Conservation (phyloP, 495 filamentous ascomycete species). For the Bryoglossum gracile region DNA sequence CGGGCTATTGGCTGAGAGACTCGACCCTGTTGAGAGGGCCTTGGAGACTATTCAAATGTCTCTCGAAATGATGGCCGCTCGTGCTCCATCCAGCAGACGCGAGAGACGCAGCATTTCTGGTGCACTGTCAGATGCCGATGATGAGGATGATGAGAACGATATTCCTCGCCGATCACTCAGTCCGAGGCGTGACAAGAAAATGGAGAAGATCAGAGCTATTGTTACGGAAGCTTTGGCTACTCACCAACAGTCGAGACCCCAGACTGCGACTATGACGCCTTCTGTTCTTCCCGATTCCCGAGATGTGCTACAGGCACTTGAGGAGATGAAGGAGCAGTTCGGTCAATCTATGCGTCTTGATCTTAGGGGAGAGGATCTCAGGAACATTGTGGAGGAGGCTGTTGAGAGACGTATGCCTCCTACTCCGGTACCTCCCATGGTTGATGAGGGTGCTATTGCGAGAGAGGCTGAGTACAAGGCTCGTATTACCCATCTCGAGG, state of each 20-base stretch:
- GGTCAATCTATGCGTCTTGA: slow-evolving; percentile 35
- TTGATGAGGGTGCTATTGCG: slow-evolving; percentile 30
- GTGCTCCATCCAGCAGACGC: slow-evolving; percentile 37
- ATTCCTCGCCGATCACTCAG: slow-evolving; percentile 54
- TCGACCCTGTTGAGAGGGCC: slow-evolving; percentile 73
- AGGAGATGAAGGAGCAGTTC: slow-evolving; percentile 48
- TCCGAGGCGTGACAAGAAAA: slow-evolving; percentile 62
- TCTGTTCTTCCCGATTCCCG: slow-evolving; percentile 36
- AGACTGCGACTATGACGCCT: slow-evolving; percentile 17
- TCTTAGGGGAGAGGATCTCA: slow-evolving; percentile 47
- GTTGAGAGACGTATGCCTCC: slow-evolving; percentile 42
- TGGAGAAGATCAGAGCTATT: slow-evolving; percentile 75
- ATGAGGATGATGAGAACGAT: slow-evolving; percentile 73
- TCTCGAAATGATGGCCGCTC: slow-evolving; percentile 40
- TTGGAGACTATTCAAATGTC: slow-evolving; percentile 66
- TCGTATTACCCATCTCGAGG: slow-evolving; percentile 32
- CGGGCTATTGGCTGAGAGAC: slow-evolving; percentile 62
- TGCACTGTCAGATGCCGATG: slow-evolving; percentile 72
- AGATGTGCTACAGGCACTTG: slow-evolving; percentile 50
- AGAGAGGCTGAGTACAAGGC: slow-evolving; percentile 22
- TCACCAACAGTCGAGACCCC: slow-evolving; percentile 35
- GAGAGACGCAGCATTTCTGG: slow-evolving; percentile 52
- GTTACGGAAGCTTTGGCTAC: slow-evolving; percentile 71
- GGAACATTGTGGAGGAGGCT: slow-evolving; percentile 51
- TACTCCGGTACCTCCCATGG: slow-evolving; percentile 21